Evolutionary conservation across 768 basidiomycete species (phyloP).

Genomic region (Solioccasus polychromus): DNA sequence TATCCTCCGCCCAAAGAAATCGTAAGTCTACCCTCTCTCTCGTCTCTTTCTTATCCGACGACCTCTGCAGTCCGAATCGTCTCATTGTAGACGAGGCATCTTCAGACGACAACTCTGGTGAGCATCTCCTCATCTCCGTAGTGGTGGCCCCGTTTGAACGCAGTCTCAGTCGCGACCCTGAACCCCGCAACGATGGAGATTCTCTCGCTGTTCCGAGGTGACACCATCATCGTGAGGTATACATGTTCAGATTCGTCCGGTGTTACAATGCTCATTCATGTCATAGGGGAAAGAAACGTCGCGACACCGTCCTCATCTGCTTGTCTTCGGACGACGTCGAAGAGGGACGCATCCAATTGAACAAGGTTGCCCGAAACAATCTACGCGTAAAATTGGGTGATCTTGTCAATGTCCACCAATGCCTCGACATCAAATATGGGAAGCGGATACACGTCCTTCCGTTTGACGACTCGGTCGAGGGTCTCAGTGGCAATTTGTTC

Average conservation of each 20-base stretch:
- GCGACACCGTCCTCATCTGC: conserved; percentile 96
- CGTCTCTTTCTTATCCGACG: conserved; percentile 14
- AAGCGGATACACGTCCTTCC: conserved; percentile 96
- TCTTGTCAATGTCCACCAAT: conserved; percentile 92
- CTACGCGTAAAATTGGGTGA: conserved; percentile 96
- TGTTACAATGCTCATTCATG: neutral
- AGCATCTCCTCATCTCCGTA: conserved; percentile 18
- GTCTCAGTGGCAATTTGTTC: conserved; percentile 96
- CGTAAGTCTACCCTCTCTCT: conserved; percentile 55
- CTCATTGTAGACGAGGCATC: conserved; percentile 95
- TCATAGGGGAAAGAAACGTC: conserved; percentile 90
- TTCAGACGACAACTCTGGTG: conserved; percentile 94
- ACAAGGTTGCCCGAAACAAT: conserved; percentile 99
- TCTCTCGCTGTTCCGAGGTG: conserved; percentile 91
- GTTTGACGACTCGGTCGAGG: conserved; percentile 98
- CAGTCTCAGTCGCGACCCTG: conserved; percentile 74
- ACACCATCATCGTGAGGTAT: conserved; percentile 92
- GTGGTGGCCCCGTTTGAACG: conserved; percentile 15
- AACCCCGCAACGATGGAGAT: conserved; percentile 97
- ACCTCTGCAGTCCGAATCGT: conserved; percentile 80
- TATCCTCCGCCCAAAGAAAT: conserved; percentile 96
- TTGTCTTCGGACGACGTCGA: conserved; percentile 95
- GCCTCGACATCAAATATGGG: conserved; percentile 98
- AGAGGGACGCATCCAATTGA: conserved; percentile 96
- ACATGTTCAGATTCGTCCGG: conserved; percentile 12